Conservation (phyloP, 1,284 basidiomycete species). For the Cutaneotrichosporon arboriforme region DNA sequence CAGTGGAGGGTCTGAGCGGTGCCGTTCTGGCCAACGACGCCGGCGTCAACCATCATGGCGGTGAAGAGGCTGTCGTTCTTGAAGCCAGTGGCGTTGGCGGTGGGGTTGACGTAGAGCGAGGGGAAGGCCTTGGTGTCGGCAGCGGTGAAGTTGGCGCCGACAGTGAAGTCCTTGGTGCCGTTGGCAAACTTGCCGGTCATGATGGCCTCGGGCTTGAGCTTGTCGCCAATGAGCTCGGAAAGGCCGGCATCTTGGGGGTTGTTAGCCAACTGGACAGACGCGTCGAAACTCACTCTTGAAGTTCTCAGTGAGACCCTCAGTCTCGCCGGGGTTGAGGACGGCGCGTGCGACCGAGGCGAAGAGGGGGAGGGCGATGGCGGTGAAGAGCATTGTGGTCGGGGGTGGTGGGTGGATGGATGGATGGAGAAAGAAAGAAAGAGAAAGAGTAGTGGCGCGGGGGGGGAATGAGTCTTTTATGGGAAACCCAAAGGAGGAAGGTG, state of each 20-base stretch:
- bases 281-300: constrained; percentile 10
- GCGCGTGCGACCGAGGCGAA: constrained; percentile 8
- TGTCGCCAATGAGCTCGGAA: constrained; percentile 5
- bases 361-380: constrained; percentile 6
- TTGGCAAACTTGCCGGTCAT: constrained; percentile 8
- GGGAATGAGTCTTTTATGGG: background rate
- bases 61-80: constrained; percentile 50
- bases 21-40: constrained; percentile 53
- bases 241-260: constrained; percentile 7
- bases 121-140: constrained; percentile 69
- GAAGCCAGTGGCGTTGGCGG: background rate
- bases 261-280: background rate
- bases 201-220: constrained; percentile 14
- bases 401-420: background rate
- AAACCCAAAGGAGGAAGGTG: background rate
- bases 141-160: constrained; percentile 10
- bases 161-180: constrained; percentile 4
- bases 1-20: constrained; percentile 61
- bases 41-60: constrained; percentile 66
- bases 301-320: constrained; percentile 2
- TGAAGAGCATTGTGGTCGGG: constrained; percentile 8
- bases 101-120: constrained; percentile 71
- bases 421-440: background rate
- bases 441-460: background rate
- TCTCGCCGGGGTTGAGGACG: constrained; percentile 6